Base-by-base conservation (phyloP, 495 filamentous ascomycete species). In the Clohesyomyces aquaticus region DNA sequence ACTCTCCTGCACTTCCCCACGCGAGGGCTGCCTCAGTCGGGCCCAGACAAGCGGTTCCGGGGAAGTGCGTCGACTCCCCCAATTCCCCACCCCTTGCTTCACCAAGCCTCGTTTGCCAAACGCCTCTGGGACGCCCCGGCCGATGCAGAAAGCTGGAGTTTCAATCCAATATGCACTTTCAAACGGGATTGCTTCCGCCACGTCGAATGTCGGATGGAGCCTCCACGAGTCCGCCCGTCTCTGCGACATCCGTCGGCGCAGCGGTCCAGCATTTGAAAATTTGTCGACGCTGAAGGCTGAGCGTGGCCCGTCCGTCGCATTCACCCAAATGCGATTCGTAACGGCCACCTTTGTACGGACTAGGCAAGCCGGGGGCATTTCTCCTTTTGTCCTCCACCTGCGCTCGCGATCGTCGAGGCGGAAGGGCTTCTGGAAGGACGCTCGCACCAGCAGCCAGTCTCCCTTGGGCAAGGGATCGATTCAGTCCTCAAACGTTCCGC, bases 1-100 rank as follows among this genome's bases (percentile, higher is more conserved):
- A 65, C n/a, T 4, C 23, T 21, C 49, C 2, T 63, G 60, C 60
- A 27, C 62, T 65, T 65, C 62, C 62, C 62, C 62, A 65, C 62
- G 62, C 62, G 54, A 64, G 35, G 53, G 55, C 48, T 58, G 58
- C 58, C n/a, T 62, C 49, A 62, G 59, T 62, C 59, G 32, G 59
- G 52, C 55, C 62, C 62, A 59, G 62, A 65, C 46, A 55, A 35
- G 35, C 59, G 62, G 62, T 65, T 35, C 42, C 62, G 22, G 62
- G 54, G 55, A 59, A 59, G 53, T 48, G 43, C 49, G 46, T 55
- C 50, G 35, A 52, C 29, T 4, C 51, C 61, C 61, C 12, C 50
- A 55, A 19, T 45, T n/a, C n/a, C 61, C 60, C 61, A 4, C 48
- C 52, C 60, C 61, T 51, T 51, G 43, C 61, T 26, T 25, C 49